phyloP scores from a whole-genome alignment of 345 rosid genomes.

The Gossypioides kirkii region DNA sequence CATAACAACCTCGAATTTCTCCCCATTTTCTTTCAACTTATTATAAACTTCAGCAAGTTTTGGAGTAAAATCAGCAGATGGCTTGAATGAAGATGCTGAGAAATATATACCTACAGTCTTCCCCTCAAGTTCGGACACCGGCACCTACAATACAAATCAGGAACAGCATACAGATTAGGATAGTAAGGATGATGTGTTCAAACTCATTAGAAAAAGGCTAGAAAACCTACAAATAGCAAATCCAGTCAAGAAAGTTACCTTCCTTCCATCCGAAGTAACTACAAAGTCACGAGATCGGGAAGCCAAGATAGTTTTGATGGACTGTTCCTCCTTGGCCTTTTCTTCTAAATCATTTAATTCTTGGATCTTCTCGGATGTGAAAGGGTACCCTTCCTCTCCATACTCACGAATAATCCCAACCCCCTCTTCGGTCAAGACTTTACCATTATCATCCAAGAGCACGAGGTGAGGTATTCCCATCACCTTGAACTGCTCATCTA shows the following conservation, averaged over 20 bases:
- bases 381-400: constrained; percentile 67
- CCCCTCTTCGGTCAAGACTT: constrained; percentile 36
- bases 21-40: constrained; percentile 47
- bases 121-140: constrained; percentile 61
- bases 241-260: constrained; percentile 29
- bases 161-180: not conserved
- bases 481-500: constrained; percentile 51
- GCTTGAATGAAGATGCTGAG: constrained; percentile 22
- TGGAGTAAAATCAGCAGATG: constrained; percentile 40
- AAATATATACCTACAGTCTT: constrained; percentile 60
- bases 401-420: constrained; percentile 42
- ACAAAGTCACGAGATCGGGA: constrained; percentile 49
- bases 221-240: not conserved
- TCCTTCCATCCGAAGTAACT: constrained; percentile 40
- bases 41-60: constrained; percentile 45
- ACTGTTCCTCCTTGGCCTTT: constrained; percentile 52
- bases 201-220: not conserved
- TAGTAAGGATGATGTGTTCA: not conserved
- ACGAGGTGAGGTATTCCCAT: constrained; percentile 70
- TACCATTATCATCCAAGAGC: constrained; percentile 59
- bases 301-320: constrained; percentile 51
- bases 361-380: constrained; percentile 46
- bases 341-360: constrained; percentile 60
- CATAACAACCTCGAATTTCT: constrained; percentile 58
- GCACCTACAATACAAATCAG: constrained; percentile 30